phyloP scores from a whole-genome alignment of 192 early-diverging fungal genomes.

The Mortierella alpina region DNA sequence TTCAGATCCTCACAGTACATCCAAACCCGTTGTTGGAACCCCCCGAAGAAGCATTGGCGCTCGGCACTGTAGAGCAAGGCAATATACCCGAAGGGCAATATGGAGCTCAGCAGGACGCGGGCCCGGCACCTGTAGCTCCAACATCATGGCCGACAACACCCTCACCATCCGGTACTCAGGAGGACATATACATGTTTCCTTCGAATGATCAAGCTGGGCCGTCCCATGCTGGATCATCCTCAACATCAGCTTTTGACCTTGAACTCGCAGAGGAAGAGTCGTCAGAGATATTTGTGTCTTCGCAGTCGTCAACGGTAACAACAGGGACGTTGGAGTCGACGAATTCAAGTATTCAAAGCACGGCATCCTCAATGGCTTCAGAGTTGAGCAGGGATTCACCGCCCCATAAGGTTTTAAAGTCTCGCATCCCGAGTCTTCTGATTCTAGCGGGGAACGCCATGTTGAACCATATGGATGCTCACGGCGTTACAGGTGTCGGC shows the following conservation, averaged over 20 bases:
- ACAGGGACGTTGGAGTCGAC: background rate
- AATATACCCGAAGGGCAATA: background rate
- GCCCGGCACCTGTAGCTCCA: too few species aligned
- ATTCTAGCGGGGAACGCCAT: constrained; percentile 34
- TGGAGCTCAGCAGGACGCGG: too few species aligned
- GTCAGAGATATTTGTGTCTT: too few species aligned
- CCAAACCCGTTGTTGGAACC: constrained; percentile 52
- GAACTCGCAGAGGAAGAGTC: background rate
- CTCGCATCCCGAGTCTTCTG: constrained; percentile 26
- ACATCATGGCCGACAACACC: too few species aligned
- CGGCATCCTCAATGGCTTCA: background rate
- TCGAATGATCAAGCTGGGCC: background rate
- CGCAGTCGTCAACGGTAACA: too few species aligned
- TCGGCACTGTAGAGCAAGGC: background rate
- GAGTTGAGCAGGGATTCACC: background rate
- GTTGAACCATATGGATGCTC: constrained; percentile 15
- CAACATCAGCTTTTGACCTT: background rate
- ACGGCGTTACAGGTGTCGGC: background rate
- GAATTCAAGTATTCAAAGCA: background rate
- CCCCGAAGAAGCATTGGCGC: background rate
- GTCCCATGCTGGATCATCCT: background rate
- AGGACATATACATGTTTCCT: constrained; percentile 10
- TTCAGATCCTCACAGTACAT: constrained; percentile 52
- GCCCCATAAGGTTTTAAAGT: constrained; percentile 16
- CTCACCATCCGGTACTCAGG: background rate